Conservation (phyloP, 805 yeast species). For the Suhomyces xylopsoci region DNA sequence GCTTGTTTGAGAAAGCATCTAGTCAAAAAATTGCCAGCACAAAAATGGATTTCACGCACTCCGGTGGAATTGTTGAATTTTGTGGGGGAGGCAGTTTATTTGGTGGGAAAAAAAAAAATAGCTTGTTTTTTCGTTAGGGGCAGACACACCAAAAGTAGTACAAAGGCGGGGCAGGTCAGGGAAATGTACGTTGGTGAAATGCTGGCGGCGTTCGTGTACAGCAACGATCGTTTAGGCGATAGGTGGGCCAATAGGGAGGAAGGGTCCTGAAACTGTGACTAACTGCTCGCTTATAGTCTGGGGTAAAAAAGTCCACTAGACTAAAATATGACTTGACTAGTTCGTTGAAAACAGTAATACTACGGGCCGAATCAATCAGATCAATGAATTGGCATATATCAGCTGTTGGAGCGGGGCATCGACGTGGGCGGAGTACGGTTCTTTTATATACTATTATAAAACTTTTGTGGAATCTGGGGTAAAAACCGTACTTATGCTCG, state of each 20-base stretch:
- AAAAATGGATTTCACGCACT: conserved; percentile 1
- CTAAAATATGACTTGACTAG: no score
- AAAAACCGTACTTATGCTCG: background rate
- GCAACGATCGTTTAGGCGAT: background rate
- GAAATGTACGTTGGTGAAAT: background rate
- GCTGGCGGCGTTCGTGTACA: background rate
- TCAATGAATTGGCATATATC: background rate
- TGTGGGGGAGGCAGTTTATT: conserved; percentile 1
- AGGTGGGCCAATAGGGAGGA: background rate
- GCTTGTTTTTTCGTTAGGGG: background rate
- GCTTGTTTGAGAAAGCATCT: conserved; percentile 5
- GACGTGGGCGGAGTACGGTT: background rate
- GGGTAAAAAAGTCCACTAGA: no score
- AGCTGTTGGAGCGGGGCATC: background rate
- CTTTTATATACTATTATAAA: background rate
- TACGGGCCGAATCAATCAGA: background rate
- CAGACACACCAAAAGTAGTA: background rate
- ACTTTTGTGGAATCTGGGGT: background rate
- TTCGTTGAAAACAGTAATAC: background rate
- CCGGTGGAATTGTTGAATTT: conserved; percentile 3
- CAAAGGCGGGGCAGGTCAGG: background rate
- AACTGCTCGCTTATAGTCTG: no score
- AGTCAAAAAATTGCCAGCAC: background rate
- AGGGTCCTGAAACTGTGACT: no score
- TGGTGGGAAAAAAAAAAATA: background rate